Evolutionary conservation across 805 yeast species (phyloP).

Genomic region (Babjeviella inositovora): DNA sequence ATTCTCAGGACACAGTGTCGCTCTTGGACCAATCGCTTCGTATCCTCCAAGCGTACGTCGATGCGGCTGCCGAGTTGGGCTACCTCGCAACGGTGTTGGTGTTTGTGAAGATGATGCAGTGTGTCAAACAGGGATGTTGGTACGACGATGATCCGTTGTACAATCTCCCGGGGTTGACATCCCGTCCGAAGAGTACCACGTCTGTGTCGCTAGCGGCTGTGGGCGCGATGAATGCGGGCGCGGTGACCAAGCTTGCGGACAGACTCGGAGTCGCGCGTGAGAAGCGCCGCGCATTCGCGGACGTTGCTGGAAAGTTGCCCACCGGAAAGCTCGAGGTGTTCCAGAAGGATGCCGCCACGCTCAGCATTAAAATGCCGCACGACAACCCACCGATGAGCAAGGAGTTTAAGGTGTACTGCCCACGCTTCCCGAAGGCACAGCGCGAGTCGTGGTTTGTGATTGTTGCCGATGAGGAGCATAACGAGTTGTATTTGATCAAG

Average conservation of each 20-base stretch:
- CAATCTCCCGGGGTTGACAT: constrained; percentile 29
- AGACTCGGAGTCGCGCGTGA: constrained; percentile 22
- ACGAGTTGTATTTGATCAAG: constrained; percentile 49
- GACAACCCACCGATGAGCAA: constrained; percentile 27
- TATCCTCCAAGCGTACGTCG: constrained; percentile 84
- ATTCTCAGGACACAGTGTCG: constrained; percentile 83
- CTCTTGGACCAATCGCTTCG: constrained; percentile 91
- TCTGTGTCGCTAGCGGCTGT: constrained; percentile 15
- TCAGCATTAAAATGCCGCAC: constrained; percentile 35
- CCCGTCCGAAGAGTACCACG: constrained; percentile 1
- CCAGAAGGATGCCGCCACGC: constrained; percentile 15
- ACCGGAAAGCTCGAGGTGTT: constrained; percentile 26
- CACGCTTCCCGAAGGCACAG: constrained; percentile 79
- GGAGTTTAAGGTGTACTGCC: constrained; percentile 58
- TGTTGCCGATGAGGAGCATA: constrained; percentile 26
- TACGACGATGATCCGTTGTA: constrained; percentile 59
- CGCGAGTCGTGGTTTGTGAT: constrained; percentile 88
- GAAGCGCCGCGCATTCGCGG: constrained; percentile 28
- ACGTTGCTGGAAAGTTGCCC: constrained; percentile 44
- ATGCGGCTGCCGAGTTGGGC: constrained; percentile 77
- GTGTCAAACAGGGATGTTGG: constrained; percentile 84
- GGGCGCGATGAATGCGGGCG: constrained; percentile 21
- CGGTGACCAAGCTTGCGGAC: constrained; percentile 15
- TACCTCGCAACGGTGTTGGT: constrained; percentile 42
- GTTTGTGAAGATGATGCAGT: constrained; percentile 60